A percentile compares a stretch with the other conserved stretches of the same genome.
These are phyloP conservation scores for Daedaleopsis nitida DNA, from an alignment of 768 basidiomycete species.

Conservation along the genomic window DNA sequence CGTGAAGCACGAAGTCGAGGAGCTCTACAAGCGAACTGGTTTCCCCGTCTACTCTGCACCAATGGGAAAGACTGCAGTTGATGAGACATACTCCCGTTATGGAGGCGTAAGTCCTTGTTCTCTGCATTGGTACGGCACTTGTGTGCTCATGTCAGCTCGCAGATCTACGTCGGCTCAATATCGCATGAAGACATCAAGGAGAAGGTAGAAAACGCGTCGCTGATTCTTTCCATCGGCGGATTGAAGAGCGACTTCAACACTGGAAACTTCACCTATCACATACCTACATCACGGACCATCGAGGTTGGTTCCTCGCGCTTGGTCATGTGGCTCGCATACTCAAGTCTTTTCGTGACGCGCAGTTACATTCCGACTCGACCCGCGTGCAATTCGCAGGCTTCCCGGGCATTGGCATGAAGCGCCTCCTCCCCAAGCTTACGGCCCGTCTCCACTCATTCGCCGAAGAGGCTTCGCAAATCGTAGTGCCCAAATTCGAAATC, in stretches of 20 bases:
- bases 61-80: constrained; percentile 82
- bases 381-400: constrained; percentile 66
- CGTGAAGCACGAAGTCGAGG: constrained; percentile 59
- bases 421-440: constrained; percentile 72
- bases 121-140: not conserved
- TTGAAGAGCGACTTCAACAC: constrained; percentile 86
- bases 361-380: constrained; percentile 80
- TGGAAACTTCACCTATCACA: constrained; percentile 81
- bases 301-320: constrained; percentile 46
- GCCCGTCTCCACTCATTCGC: constrained; percentile 49
- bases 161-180: constrained; percentile 80
- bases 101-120: constrained; percentile 63
- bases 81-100: constrained; percentile 70
- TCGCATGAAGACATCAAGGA: constrained; percentile 67
- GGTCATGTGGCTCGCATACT: not conserved
- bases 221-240: constrained; percentile 73
- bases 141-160: not conserved
- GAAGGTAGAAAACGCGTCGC: constrained; percentile 71
- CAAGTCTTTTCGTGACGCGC: not conserved
- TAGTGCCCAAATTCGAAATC: constrained; percentile 45
- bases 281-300: constrained; percentile 57
- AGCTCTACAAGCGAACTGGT: constrained; percentile 62
- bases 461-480: constrained; percentile 40
- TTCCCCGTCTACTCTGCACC: constrained; percentile 77
- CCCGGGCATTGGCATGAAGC: constrained; percentile 73